Evolutionary conservation across 2,329 filamentous ascomycete species (phyloP).

Genomic region (Aspergillus puulaauensis): DNA sequence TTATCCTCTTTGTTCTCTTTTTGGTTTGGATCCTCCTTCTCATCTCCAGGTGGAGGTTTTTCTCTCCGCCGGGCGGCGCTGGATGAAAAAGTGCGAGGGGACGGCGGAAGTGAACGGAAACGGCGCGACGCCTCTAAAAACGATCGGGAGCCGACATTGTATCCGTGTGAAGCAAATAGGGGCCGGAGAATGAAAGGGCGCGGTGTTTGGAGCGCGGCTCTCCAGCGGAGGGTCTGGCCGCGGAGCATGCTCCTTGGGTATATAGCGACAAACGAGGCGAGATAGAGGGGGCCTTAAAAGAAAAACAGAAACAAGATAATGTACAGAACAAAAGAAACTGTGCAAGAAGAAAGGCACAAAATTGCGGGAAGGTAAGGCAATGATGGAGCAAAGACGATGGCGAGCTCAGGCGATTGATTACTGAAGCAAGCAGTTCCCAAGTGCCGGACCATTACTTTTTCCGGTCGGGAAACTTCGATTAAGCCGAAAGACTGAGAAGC

Average conservation of each 20-base stretch:
- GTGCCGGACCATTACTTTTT: conserved; percentile 28
- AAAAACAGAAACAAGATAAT: conserved; percentile 8
- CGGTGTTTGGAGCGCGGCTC: conserved; percentile 56
- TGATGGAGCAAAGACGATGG: conserved; percentile 19
- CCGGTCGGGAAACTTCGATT: conserved; percentile 35
- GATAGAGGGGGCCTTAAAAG: neutral
- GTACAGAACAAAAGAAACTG: conserved; percentile 8
- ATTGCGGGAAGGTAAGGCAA: conserved; percentile 12
- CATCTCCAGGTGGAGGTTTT: conserved; percentile 49
- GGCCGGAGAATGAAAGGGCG: conserved; percentile 38
- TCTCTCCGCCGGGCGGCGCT: conserved; percentile 55
- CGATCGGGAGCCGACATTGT: conserved; percentile 30
- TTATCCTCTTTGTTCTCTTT: conserved; percentile 29
- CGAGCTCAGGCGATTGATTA: conserved; percentile 23
- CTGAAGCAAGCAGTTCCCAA: conserved; percentile 32
- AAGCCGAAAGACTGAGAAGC: conserved; percentile 31
- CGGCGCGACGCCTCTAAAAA: conserved; percentile 25
- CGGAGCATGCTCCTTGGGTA: conserved; percentile 57
- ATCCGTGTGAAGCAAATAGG: conserved; percentile 31
- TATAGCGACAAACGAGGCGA: conserved; percentile 14
- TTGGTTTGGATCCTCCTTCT: conserved; percentile 30
- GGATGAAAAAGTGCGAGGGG: conserved; percentile 45
- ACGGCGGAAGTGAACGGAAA: conserved; percentile 24
- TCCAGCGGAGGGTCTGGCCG: conserved; percentile 65
- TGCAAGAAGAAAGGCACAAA: neutral